A percentile compares a stretch with the other conserved stretches of the same genome.
Conservation (phyloP, 768 basidiomycete species). For the Leccinum disarticulatum region DNA sequence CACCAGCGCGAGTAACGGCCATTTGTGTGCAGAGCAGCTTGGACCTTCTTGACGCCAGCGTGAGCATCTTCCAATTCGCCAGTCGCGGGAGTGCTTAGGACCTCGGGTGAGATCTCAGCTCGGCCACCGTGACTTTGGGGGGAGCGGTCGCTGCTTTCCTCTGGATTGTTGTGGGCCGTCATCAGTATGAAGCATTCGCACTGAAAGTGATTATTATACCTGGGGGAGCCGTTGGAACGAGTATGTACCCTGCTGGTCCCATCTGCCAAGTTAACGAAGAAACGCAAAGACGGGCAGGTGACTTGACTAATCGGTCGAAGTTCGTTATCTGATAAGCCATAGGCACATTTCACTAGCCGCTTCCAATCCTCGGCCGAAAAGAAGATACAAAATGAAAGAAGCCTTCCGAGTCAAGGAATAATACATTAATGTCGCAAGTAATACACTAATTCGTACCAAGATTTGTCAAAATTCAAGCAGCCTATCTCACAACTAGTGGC, state of each 20-base stretch:
- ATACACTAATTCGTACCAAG: not conserved
- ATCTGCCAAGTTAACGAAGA: conserved; percentile 4
- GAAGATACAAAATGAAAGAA: not conserved
- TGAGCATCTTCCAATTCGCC: conserved; percentile 29
- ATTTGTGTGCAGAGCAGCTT: conserved; percentile 52
- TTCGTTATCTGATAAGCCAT: conserved; percentile 15
- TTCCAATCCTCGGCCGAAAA: not conserved
- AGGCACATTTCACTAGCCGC: not conserved
- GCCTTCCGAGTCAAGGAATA: not conserved
- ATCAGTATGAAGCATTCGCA: not conserved
- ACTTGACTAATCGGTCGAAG: not conserved
- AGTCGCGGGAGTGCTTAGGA: not conserved
- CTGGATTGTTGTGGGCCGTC: not conserved
- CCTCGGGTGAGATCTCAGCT: not conserved
- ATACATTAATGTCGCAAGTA: not conserved
- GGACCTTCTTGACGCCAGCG: conserved; percentile 46
- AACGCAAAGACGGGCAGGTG: not conserved
- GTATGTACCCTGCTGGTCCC: conserved; percentile 15
- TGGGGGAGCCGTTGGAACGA: conserved; percentile 13
- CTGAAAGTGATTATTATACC: conserved; percentile 6
- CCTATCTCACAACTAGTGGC: not conserved
- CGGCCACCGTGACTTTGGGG: not conserved
- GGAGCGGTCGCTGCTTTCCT: conserved; percentile 4
- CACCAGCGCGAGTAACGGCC: conserved; percentile 57
- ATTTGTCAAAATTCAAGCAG: not conserved